These are phyloP conservation scores for Emiliania huxleyi DNA, from an alignment of 78 protist genomes.

Conservation along the genomic window DNA sequence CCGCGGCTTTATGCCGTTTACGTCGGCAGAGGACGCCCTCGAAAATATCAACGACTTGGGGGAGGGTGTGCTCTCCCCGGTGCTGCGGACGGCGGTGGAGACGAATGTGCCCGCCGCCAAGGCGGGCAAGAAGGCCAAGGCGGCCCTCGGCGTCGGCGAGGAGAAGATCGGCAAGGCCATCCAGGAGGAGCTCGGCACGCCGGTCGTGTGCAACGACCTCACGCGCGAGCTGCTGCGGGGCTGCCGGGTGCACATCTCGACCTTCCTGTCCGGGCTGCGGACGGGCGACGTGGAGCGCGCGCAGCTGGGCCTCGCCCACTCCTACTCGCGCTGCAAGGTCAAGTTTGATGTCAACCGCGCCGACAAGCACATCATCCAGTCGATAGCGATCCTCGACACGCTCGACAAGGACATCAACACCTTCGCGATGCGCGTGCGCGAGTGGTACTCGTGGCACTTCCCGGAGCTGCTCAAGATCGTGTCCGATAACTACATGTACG, in stretches of 20 bases:
- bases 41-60: constrained; percentile 79
- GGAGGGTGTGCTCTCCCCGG: constrained; percentile 69
- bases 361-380: constrained; percentile 99
- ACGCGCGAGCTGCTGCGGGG: constrained; percentile 84
- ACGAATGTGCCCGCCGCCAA: constrained; percentile 60
- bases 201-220: constrained; percentile 51
- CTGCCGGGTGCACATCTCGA: not conserved
- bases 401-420: constrained; percentile 98
- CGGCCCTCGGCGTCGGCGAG: constrained; percentile 78
- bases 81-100: constrained; percentile 65
- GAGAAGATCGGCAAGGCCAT: constrained; percentile 49
- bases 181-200: constrained; percentile 25
- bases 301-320: constrained; percentile 93
- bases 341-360: constrained; percentile 96
- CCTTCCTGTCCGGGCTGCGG: constrained; percentile 64
- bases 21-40: constrained; percentile 84
- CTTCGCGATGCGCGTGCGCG: constrained; percentile 92
- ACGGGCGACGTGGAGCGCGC: constrained; percentile 73
- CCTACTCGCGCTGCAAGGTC: constrained; percentile 93
- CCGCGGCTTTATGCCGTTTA: constrained; percentile 81
- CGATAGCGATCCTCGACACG: constrained; percentile 90
- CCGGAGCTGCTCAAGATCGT: constrained; percentile 95
- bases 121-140: constrained; percentile 36
- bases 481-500: constrained; percentile 70
- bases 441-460: constrained; percentile 99